phyloP scores from a whole-genome alignment of 2,329 filamentous ascomycete genomes.

The Apiospora rasikravindrae region DNA sequence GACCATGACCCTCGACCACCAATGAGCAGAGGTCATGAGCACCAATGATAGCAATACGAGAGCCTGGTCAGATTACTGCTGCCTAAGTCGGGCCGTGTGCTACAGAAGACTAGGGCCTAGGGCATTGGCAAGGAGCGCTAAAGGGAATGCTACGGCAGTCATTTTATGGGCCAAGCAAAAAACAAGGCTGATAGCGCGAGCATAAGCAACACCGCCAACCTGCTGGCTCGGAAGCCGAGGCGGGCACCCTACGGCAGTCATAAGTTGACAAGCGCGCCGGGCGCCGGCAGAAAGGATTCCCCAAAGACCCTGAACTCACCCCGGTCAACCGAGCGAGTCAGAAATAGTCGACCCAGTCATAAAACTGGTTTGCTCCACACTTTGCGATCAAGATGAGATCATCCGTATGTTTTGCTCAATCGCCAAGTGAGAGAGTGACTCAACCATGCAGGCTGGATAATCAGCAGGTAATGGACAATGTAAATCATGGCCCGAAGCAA shows the following conservation, averaged over 20 bases:
- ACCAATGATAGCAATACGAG: neutral
- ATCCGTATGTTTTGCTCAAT: neutral
- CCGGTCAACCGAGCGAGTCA: neutral
- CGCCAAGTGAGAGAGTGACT: neutral
- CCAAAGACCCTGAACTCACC: neutral
- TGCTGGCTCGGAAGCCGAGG: neutral
- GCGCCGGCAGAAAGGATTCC: neutral
- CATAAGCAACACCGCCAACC: too few species aligned
- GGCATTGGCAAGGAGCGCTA: neutral
- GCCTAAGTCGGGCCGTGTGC: neutral
- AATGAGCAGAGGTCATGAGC: neutral
- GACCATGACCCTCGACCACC: neutral
- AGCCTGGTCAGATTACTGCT: neutral
- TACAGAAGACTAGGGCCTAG: neutral
- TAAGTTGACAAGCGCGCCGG: neutral
- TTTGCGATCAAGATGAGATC: neutral
- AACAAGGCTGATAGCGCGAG: neutral
- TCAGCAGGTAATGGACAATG: neutral
- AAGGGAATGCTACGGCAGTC: neutral
- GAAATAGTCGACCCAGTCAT: neutral
- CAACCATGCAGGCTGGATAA: too few species aligned
- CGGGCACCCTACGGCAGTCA: neutral
- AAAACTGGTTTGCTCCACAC: constrained; percentile 2
- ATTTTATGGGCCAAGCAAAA: neutral
- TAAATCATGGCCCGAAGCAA: neutral